A percentile compares a stretch with the other conserved stretches of the same genome.
Conservation (phyloP, 768 basidiomycete genomes). For the Boletus sp. region DNA sequence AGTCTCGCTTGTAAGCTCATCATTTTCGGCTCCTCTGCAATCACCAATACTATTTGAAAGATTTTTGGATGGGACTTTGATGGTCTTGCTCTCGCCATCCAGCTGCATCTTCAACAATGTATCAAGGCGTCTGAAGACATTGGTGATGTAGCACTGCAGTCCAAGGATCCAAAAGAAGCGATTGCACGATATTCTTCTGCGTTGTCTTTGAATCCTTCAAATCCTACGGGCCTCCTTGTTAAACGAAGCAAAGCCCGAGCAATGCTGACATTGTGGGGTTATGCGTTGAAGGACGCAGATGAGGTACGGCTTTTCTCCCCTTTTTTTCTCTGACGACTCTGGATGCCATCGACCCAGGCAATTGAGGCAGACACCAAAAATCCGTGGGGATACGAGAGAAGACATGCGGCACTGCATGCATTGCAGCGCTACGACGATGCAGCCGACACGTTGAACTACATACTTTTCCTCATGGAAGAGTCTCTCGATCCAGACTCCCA, state of each 20-base stretch:
- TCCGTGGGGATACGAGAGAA: slow-evolving; percentile 2
- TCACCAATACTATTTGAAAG: background rate
- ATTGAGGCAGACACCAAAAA: background rate
- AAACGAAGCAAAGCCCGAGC: slow-evolving; percentile 6
- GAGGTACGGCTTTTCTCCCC: background rate
- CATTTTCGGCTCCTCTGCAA: fast-evolving
- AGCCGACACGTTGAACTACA: background rate
- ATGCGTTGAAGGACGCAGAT: slow-evolving; percentile 15
- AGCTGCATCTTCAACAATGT: background rate
- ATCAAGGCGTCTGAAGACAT: background rate
- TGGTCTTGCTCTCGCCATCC: background rate
- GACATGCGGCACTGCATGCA: background rate
- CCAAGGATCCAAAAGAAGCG: slow-evolving; percentile 1
- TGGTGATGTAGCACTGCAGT: background rate
- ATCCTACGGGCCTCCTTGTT: background rate
- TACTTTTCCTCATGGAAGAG: background rate
- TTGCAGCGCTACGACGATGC: slow-evolving; percentile 2
- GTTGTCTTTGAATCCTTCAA: background rate
- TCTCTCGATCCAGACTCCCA: background rate
- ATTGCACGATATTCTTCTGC: slow-evolving; percentile 3
- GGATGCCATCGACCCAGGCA: background rate
- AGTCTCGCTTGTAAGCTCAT: slow-evolving; percentile 9
- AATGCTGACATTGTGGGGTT: background rate
- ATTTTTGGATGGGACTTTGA: slow-evolving; percentile 19
- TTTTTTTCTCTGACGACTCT: background rate